These are phyloP conservation scores for Linum trigynum DNA, from an alignment of 345 rosid species.

Conservation along the genomic window DNA sequence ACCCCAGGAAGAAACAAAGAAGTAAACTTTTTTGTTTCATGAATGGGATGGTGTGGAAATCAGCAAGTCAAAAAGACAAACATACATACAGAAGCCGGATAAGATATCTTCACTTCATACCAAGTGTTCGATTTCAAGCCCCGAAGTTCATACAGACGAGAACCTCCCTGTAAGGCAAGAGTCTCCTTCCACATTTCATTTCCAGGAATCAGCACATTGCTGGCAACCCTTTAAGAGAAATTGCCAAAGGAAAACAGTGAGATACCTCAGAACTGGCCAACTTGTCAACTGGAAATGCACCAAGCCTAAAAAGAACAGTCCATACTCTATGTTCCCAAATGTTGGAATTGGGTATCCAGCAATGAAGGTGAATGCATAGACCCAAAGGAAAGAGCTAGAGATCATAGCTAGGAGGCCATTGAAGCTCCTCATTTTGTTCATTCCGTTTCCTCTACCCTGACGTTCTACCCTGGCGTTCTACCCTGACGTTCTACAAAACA, in stretches of 20 bases:
- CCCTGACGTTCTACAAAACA: too few relatives aligned
- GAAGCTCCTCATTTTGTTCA: not conserved
- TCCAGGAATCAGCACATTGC: slow-evolving; percentile 42
- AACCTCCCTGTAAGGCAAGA: slow-evolving; percentile 46
- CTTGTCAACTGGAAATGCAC: not conserved
- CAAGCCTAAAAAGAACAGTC: not conserved
- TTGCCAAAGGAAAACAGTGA: too few relatives aligned
- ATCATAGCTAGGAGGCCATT: not conserved
- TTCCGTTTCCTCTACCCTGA: not conserved
- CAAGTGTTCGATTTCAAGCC: slow-evolving; percentile 60
- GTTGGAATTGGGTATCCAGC: not conserved
- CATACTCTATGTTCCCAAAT: not conserved
- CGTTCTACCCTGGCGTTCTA: too few relatives aligned
- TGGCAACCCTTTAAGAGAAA: slow-evolving; percentile 26
- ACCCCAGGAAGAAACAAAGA: not conserved
- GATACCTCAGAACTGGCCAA: not conserved
- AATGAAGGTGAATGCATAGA: not conserved
- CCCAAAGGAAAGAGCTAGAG: not conserved
- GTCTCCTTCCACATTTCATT: slow-evolving; percentile 63
- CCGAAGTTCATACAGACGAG: slow-evolving; percentile 44
- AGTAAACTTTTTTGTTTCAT: not conserved
- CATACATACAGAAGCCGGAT: slow-evolving; percentile 91
- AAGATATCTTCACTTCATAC: slow-evolving; percentile 98
- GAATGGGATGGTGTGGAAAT: slow-evolving; percentile 10
- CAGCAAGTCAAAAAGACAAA: slow-evolving; percentile 7